Evolutionary conservation across 2,329 filamentous ascomycete genomes (phyloP), one percentile per base, ranked within the genome.

Genomic region (Nothomitra cinnamomea): DNA sequence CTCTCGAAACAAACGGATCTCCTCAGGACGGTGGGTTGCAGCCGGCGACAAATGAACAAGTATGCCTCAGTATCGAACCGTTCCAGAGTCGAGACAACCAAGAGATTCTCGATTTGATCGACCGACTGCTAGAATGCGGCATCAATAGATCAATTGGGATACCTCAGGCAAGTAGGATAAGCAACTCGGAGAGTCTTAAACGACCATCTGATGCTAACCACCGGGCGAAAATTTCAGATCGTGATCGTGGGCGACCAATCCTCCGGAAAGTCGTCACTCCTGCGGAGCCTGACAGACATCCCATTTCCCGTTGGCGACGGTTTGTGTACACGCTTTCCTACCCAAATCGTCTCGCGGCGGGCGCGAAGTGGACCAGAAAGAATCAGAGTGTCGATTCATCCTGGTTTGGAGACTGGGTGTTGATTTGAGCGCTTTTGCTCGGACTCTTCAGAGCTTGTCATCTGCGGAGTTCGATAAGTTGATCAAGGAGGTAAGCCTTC

Each of bases 191-290:
- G n/a, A n/a, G n/a, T n/a, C n/a, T n/a, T n/a, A n/a, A n/a, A n/a
- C n/a, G n/a, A n/a, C n/a, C n/a, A n/a, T n/a, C n/a, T n/a, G n/a
- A n/a, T n/a, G 19, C 42, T 45, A 22, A 45, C 5, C 3, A 7
- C 10, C 15, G 19, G 15, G 15, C 17, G 5, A 12, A 45, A 19
- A 22, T 7, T 25, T 3, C n/a, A 67, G 65, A 62, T 69, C 4
- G 61, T 69, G 1, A 66, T 69, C 25, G 65, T 68, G 0, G 66
- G 67, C 1, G 61, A 63, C 0, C 67, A 69, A 54, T 69, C 65
- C 0, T 64, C 2, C 1, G 67, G 66, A 2, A 69, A 69, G 22
- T 69, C 67, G 0, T 68, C 67, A 4, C 58, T 69, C 1, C 57
- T 69, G 1, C 64, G 64, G 48, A 67, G 62, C 19, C 55, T 69